Evolutionary conservation across 2,329 filamentous ascomycete species (phyloP), one percentile per base, ranked within the genome.

Genomic region (Fusarium vanettenii): DNA sequence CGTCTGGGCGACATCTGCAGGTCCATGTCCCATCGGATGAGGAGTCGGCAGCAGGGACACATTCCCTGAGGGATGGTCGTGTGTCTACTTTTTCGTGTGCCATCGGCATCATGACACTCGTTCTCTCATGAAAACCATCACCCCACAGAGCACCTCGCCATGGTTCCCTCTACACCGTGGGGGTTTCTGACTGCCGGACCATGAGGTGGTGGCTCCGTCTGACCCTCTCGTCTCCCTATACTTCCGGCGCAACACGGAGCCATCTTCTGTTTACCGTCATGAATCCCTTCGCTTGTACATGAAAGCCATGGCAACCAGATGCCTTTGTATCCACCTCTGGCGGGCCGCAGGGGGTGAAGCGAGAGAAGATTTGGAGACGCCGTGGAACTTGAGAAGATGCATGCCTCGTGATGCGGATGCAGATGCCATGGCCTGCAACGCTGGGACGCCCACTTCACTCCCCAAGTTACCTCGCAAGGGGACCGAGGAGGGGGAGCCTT

Each of bases 1-100:
- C 70, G 60, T 67, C 27, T 35, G 56, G 59, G 68, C 64, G 61
- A 56, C 70, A 68, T 64, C 76, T 78, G 76, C 76, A 78, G 75
- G 76, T 78, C 72, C 72, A 60, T 73, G 69, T 67, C 69, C 48
- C 75, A 69, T 78, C 75, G 76, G 74, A 67, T 69, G 72, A 71
- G 71, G 74, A 72, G 71, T 71, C 64, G 60, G 66, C 16, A 56
- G 66, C 16, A 50, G 69, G 55, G 33, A 25, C 33, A 65, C 52
- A 39, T 39, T 66, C 35, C 64, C 29, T 62, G 66, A 70, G 61
- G 18, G 22, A 70, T 73, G 60, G 50, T 71, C 69, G 63, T 63
- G 69, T 75, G 72, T 73, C 50, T 67, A 41, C 20, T 22, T 27
- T 45, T 22, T 14, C 43, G 63, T 73, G 72, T 75, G 64, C 72